A percentile compares a stretch with the other conserved stretches of the same genome.
Evolutionary conservation across 768 basidiomycete genomes (phyloP).

Genomic region (Naganishia onofrii): DNA sequence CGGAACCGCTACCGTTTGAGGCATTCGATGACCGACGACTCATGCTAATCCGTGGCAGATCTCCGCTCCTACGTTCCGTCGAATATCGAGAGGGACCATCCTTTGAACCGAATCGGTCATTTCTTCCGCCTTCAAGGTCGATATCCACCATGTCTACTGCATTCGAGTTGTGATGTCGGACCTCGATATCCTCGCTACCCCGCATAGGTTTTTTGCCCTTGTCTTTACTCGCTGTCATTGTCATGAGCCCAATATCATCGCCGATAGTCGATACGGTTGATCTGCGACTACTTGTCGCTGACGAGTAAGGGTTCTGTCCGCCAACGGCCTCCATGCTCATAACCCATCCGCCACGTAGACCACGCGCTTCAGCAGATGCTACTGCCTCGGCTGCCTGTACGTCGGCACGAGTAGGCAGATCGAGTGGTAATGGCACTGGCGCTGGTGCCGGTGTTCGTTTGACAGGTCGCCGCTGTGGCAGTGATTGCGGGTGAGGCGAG

Average conservation of each 20-base stretch:
- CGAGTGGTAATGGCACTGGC: slow-evolving; percentile 45
- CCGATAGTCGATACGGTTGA: slow-evolving; percentile 12
- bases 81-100: slow-evolving; percentile 22
- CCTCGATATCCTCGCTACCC: slow-evolving; percentile 11
- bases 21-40: not conserved
- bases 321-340: slow-evolving; percentile 39
- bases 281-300: slow-evolving; percentile 15
- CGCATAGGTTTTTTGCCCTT: slow-evolving; percentile 22
- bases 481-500: slow-evolving; percentile 42
- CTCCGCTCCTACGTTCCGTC: not conserved
- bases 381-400: slow-evolving; percentile 52
- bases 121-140: slow-evolving; percentile 51
- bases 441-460: slow-evolving; percentile 10
- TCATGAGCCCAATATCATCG: slow-evolving; percentile 7
- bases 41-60: slow-evolving; percentile 8
- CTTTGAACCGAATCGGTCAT: slow-evolving; percentile 43
- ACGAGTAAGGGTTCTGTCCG: not conserved
- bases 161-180: not conserved
- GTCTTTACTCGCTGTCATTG: slow-evolving; percentile 8
- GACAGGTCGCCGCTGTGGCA: slow-evolving; percentile 33
- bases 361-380: slow-evolving; percentile 45
- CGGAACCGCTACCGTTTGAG: not conserved
- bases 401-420: slow-evolving; percentile 52
- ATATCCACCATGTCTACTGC: slow-evolving; percentile 49
- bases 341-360: slow-evolving; percentile 52